phyloP scores from a whole-genome alignment of 805 yeast species.

The Candida ulmi region DNA sequence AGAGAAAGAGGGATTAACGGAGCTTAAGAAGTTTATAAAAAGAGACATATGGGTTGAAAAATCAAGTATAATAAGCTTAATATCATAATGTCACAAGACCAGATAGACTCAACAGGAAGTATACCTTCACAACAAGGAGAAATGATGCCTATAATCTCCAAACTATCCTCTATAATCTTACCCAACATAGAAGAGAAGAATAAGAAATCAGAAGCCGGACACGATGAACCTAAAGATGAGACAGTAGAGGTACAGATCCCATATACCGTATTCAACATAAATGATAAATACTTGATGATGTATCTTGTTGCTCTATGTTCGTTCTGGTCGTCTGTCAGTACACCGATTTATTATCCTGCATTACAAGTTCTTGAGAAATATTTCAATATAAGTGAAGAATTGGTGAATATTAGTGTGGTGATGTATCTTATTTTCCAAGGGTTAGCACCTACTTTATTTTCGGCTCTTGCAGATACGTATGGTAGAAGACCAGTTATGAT shows the following conservation, averaged over 20 bases:
- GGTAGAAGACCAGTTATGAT: conserved; percentile 72
- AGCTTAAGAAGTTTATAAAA: no score
- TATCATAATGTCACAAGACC: no score
- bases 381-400: conserved; percentile 51
- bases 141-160: no score
- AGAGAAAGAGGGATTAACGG: no score
- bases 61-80: no score
- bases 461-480: conserved; percentile 58
- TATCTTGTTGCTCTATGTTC: conserved; percentile 41
- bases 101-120: no score
- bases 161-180: no score
- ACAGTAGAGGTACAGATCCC: no score
- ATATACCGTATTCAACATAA: conserved; percentile 37
- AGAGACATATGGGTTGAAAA: no score
- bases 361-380: conserved; percentile 48
- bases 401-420: conserved; percentile 67
- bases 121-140: no score
- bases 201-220: no score
- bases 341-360: conserved; percentile 80
- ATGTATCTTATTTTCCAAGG: conserved; percentile 77
- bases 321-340: conserved; percentile 63
- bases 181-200: no score
- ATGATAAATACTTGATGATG: conserved; percentile 37
- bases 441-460: conserved; percentile 62
- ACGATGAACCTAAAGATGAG: conserved; percentile 20